Evolutionary conservation across 164 flowering plant species (phyloP), one percentile per base, ranked within the genome.

Genomic region (Saururus chinensis): DNA sequence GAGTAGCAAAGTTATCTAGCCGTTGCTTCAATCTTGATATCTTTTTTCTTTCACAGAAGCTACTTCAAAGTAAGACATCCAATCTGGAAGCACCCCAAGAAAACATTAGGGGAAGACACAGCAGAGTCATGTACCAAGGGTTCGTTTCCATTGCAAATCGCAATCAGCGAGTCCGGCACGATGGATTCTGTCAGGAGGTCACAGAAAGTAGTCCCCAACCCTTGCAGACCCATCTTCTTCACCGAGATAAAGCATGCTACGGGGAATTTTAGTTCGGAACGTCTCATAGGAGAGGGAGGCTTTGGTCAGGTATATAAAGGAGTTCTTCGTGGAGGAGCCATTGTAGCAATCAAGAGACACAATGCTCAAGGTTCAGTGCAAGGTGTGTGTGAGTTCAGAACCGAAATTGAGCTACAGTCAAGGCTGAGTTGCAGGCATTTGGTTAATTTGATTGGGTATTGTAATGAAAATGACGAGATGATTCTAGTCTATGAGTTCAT

Each of bases 301-400:
- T 87, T 82, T 61, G 96, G 98, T 17, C 84, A 85, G 65, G 98
- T 91, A 21, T 91, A 91, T 77, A 85, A 82, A 72, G 98, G 95
- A n/a, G 69, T 82, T 0, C 74, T 91, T 30, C 4, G 6, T 4
- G 60, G 86, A 1, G 92, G 86, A 52, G 98, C 71, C 61, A 88
- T 82, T 48, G 96, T 91, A 24, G 98, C 98, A 4, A 92, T 91
- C 16, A 91, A 91, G 67, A 78, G 98, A 64, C 0, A 86, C 87
- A 10, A 1, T 30, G 86, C 96, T 0, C 88, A 86, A 64, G 85
- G 86, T 61, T n/a, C 88, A 80, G 74, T 76, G 81, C 4, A 88
- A 79, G 64, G 81, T 64, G 54, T 66, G n/a, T 9, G 3, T 1
- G 52, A 49, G 52, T 49, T 49, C 52, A 14, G 9, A 19, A 49